A percentile compares a stretch with the other conserved stretches of the same genome.
These are phyloP conservation scores for Nannochloropsis salina DNA, from an alignment of 108 stramenopile species.

Conservation along the genomic window DNA sequence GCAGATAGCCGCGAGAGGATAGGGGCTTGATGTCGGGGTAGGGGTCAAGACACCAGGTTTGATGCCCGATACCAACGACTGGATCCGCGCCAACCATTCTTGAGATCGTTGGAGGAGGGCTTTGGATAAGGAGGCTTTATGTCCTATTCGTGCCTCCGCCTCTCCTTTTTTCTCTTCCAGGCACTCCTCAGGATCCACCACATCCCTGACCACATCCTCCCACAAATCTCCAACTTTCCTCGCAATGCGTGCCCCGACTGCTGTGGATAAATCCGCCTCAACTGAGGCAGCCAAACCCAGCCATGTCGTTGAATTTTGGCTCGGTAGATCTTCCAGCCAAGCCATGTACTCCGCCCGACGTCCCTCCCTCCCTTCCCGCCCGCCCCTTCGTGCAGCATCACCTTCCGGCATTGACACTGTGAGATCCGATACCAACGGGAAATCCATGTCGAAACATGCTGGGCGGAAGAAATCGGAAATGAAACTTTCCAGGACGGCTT, in stretches of 20 bases:
- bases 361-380: not conserved
- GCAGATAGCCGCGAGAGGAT: not conserved
- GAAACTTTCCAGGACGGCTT: conserved; percentile 38
- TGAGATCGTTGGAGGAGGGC: not conserved
- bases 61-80: not conserved
- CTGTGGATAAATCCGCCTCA: not conserved
- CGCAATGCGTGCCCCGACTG: not conserved
- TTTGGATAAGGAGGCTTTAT: not conserved
- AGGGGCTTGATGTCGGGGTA: too few species aligned
- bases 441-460: conserved; percentile 42
- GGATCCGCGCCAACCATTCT: not conserved
- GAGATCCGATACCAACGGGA: conserved; percentile 40
- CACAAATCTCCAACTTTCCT: not conserved
- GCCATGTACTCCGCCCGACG: not conserved
- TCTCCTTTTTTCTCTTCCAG: not conserved
- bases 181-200: not conserved
- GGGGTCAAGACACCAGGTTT: too few species aligned
- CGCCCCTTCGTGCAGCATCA: not conserved
- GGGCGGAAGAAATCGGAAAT: conserved; percentile 43
- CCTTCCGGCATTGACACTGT: not conserved
- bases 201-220: not conserved
- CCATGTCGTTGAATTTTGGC: not conserved
- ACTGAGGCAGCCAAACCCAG: not conserved
- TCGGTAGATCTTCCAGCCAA: not conserved
- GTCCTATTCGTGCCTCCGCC: not conserved